These are phyloP conservation scores for Podaxis rugospora DNA, from an alignment of 768 basidiomycete species.

Conservation along the genomic window DNA sequence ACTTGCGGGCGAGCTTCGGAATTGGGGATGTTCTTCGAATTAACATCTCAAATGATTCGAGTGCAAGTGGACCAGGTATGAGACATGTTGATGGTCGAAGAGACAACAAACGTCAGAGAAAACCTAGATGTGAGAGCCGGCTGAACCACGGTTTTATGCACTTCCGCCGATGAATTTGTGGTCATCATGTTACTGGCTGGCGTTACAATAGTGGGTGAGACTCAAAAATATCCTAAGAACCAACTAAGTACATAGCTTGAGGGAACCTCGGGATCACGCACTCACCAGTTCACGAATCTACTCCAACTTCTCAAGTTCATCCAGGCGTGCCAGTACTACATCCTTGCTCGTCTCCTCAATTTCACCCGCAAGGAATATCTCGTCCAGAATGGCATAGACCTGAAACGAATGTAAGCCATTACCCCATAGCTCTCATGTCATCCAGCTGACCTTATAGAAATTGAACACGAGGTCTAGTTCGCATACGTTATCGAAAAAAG, in stretches of 20 bases:
- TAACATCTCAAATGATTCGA: not conserved
- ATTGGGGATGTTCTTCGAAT: not conserved
- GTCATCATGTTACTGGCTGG: not conserved
- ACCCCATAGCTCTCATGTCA: not conserved
- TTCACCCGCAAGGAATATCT: slow-evolving; percentile 97
- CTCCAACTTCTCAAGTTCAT: slow-evolving; percentile 91
- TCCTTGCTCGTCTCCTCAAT: slow-evolving; percentile 98
- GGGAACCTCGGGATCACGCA: not conserved
- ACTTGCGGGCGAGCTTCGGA: slow-evolving; percentile 8
- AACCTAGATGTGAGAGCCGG: not conserved
- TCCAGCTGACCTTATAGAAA: slow-evolving; percentile 80
- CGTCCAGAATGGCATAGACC: slow-evolving; percentile 98
- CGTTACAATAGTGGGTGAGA: slow-evolving; percentile 3
- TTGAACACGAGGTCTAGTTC: slow-evolving; percentile 98
- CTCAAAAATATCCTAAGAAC: not conserved
- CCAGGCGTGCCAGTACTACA: slow-evolving; percentile 86
- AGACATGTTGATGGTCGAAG: not conserved
- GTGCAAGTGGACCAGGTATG: not conserved
- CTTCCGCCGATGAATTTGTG: slow-evolving; percentile 1
- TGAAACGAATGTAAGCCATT: slow-evolving; percentile 22
- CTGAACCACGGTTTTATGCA: slow-evolving; percentile 3
- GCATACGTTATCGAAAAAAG: slow-evolving; percentile 99
- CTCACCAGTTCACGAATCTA: slow-evolving; percentile 26
- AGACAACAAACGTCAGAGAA: not conserved
- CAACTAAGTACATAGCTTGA: not conserved